phyloP scores from a whole-genome alignment of 2,329 filamentous ascomycete genomes.

The Dissoconium aciculare region DNA sequence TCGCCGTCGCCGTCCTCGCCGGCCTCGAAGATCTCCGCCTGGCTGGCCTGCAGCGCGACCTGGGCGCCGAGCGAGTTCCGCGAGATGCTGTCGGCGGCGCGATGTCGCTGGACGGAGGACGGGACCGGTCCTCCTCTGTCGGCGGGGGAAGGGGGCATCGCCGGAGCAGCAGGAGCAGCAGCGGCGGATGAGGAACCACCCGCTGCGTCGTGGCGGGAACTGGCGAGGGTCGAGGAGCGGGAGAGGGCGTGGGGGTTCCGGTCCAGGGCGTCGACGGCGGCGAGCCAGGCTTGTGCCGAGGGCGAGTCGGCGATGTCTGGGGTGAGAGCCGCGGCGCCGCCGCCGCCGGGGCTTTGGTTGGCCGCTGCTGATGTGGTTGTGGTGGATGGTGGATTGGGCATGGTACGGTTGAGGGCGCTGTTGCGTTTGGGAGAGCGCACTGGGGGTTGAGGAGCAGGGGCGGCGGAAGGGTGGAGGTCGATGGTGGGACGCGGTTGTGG shows the following conservation, averaged over 20 bases:
- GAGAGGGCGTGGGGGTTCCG: constrained; percentile 13
- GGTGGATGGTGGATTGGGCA: constrained; percentile 2
- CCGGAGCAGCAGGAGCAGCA: constrained; percentile 13
- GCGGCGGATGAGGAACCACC: constrained; percentile 13
- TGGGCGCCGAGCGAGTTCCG: constrained; percentile 18
- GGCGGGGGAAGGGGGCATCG: constrained; percentile 5
- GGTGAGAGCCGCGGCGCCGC: constrained; percentile 3
- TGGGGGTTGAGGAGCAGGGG: constrained; percentile 4
- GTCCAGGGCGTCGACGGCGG: constrained; percentile 15
- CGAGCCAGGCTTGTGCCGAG: constrained; percentile 16
- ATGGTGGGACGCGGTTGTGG: too few relatives aligned
- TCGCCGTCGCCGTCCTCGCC: constrained; percentile 4
- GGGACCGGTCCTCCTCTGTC: background rate
- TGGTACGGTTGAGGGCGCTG: background rate
- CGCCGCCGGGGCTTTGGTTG: background rate
- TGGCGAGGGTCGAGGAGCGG: background rate
- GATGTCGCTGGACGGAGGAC: constrained; percentile 11
- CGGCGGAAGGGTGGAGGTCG: background rate
- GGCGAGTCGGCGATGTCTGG: constrained; percentile 3
- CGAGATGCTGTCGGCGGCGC: constrained; percentile 19
- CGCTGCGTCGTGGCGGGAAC: background rate
- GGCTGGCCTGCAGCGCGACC: constrained; percentile 13
- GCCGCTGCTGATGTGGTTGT: background rate
- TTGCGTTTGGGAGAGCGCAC: constrained; percentile 5
- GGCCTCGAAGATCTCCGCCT: constrained; percentile 6